Conservation (phyloP, 805 yeast genomes). For the Candida gorgasii region DNA sequence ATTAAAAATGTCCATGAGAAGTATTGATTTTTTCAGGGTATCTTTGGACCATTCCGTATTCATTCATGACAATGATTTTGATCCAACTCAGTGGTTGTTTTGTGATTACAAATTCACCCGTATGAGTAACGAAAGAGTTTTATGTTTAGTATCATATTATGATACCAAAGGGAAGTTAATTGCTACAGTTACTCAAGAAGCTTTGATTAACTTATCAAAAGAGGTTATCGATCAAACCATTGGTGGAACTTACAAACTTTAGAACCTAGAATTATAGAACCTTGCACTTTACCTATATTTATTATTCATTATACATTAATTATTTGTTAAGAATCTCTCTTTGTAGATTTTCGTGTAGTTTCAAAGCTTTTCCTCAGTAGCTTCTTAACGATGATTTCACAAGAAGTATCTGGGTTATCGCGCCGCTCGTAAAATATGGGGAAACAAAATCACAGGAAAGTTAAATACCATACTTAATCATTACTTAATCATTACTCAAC, state of each 20-base stretch:
- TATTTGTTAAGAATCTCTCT: too few species aligned
- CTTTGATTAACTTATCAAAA: conserved; percentile 20
- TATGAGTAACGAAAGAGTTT: conserved; percentile 35
- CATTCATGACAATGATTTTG: conserved; percentile 37
- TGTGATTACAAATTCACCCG: conserved; percentile 33
- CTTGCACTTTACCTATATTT: neutral
- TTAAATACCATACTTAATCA: neutral
- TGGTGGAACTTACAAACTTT: conserved; percentile 12
- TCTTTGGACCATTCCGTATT: conserved; percentile 38
- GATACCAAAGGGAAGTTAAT: conserved; percentile 30
- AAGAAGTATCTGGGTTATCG: neutral
- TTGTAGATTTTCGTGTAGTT: too few species aligned
- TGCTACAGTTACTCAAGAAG: conserved; percentile 37
- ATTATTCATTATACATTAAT: too few species aligned
- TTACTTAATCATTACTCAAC: neutral
- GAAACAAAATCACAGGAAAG: conserved; percentile 9
- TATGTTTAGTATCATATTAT: conserved; percentile 27
- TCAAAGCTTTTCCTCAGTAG: too few species aligned
- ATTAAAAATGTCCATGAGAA: conserved; percentile 15
- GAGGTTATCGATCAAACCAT: neutral
- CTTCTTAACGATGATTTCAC: too few species aligned
- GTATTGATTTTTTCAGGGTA: conserved; percentile 32
- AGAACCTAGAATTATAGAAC: neutral
- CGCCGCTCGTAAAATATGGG: conserved; percentile 4
- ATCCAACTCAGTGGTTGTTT: conserved; percentile 37